A percentile compares a stretch with the other conserved stretches of the same genome.
These are phyloP conservation scores for Chalciporus piperatus DNA, from an alignment of 768 basidiomycete species.

Conservation along the genomic window DNA sequence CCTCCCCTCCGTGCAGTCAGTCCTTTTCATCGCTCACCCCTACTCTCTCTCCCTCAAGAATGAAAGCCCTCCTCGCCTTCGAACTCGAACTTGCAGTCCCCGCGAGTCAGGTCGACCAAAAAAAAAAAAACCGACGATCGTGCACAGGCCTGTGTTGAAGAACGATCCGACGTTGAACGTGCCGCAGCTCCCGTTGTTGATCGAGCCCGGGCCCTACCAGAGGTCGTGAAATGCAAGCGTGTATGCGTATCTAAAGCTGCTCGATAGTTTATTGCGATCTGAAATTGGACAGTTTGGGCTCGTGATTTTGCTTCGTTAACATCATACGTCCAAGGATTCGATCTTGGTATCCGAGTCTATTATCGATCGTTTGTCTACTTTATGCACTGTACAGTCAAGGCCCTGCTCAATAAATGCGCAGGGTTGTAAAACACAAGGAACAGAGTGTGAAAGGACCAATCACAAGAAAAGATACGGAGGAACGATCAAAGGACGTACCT, in stretches of 20 bases:
- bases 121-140: constrained; percentile 27
- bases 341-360: too few species aligned
- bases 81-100: constrained; percentile 54
- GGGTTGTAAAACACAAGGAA: background rate
- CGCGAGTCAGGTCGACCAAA: constrained; percentile 37
- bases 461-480: background rate
- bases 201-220: constrained; percentile 12
- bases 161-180: constrained; percentile 37
- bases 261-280: too few species aligned
- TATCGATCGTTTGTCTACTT: too few species aligned
- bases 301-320: too few species aligned
- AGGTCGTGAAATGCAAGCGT: background rate
- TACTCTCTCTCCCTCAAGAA: too few species aligned
- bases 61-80: constrained; percentile 44
- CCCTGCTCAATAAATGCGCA: too few species aligned
- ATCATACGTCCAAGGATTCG: too few species aligned
- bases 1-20: too few species aligned
- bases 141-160: constrained; percentile 43
- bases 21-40: too few species aligned
- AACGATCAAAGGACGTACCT: constrained; percentile 45
- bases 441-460: background rate
- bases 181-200: constrained; percentile 42
- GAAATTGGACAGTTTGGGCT: too few species aligned
- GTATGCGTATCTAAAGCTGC: too few species aligned
- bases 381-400: too few species aligned